Base-by-base conservation (phyloP, 202 grass and related monocot species). In the Zoysia matrella region DNA sequence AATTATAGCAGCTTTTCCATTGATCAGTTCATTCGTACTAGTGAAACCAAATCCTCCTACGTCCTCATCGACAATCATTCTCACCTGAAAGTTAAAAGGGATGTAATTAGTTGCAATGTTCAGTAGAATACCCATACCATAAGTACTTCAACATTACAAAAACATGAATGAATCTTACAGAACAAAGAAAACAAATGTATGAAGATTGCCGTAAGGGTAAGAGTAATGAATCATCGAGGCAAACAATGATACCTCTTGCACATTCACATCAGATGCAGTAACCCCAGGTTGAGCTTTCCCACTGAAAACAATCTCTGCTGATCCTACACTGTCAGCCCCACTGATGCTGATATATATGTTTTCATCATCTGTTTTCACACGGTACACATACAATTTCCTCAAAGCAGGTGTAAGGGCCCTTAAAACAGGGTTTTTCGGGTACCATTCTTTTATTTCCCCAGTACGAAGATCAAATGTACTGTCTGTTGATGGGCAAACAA, bases 391-490 rank as follows among this genome's bases (percentile, higher is more conserved):
- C 65, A 98, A 82, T 66, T 89, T 98, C 79, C 90, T 83, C 80
- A 98, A 65, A 71, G 89, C 80, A 65, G 95, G 95, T 16, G 95
- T 98, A 68, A 98, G 92, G 52, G 87, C 86, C 83, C 90, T 88
- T 48, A 98, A 87, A 83, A 98, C 90, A 69, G 95, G 90, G 60
- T 98, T 98, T 65, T 98, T 98, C 0, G 95, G 92, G 72, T 98
- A 98, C 95, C 95, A 98, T 69, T 98, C 95, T 77, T 98, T 93
- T 83, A 98, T 90, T 64, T 86, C 90, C 40, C 95, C 95, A 45
- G 85, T 90, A 74, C 82, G 92, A 81, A 98, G 95, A 75, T 95
- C 90, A 54, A 93, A 98, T 72, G 90, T 98, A 82, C 95, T 98
- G 41, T 98, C 95, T 66, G 95, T 98, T 47, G 95, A 87, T 14